Conservation (phyloP, 2,329 filamentous ascomycete genomes). For the Fusarium sp. region DNA sequence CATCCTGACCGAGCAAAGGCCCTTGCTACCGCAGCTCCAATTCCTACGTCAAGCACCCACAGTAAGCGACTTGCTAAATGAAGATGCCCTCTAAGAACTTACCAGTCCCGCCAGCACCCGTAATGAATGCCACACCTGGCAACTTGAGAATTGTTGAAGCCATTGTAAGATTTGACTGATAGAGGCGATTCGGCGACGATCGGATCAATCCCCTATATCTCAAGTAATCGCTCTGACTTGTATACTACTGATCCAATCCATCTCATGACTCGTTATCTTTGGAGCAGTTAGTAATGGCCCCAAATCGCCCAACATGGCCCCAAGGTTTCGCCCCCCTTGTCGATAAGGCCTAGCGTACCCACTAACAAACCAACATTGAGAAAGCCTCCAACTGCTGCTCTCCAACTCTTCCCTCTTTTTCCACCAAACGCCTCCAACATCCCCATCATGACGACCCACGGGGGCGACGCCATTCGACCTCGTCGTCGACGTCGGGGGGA, state of each 20-base stretch:
- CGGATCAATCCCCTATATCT: not conserved
- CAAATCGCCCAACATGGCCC: not conserved
- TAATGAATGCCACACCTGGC: slow-evolving; percentile 60
- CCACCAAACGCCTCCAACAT: not conserved
- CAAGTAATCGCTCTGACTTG: not conserved
- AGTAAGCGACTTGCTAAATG: not conserved
- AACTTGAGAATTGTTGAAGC: slow-evolving; percentile 41
- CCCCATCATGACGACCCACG: slow-evolving; percentile 16
- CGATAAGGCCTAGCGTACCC: not conserved
- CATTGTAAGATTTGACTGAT: not conserved
- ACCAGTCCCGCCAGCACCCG: slow-evolving; percentile 50
- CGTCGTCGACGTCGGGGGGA: slow-evolving; percentile 23
- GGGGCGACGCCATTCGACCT: not conserved
- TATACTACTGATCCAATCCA: not conserved
- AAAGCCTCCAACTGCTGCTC: slow-evolving; percentile 14
- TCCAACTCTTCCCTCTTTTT: slow-evolving; percentile 18
- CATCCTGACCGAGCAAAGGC: not conserved
- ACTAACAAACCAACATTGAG: not conserved
- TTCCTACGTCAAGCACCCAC: not conserved
- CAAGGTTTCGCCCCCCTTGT: not conserved
- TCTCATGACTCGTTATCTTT: not conserved
- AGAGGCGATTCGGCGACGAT: not conserved
- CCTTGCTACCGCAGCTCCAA: not conserved
- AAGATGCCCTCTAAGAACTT: not conserved
- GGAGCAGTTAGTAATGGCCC: not conserved